These are phyloP conservation scores for Yarrowia sp. DNA, from an alignment of 805 yeast genomes.

Conservation along the genomic window DNA sequence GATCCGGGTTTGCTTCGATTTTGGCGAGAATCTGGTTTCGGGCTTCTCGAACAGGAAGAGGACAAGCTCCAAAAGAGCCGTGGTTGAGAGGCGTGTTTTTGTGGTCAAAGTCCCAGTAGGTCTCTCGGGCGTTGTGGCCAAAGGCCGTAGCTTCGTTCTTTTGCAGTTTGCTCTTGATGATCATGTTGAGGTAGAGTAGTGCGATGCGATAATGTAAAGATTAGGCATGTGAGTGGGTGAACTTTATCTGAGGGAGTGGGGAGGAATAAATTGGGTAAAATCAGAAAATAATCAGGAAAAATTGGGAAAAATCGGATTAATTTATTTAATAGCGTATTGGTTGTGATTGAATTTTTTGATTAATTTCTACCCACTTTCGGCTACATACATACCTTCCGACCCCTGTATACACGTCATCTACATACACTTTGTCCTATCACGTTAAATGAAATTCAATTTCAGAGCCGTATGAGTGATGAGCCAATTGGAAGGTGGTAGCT, in stretches of 20 bases:
- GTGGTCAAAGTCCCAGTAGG: conserved; percentile 48
- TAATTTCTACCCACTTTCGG: too few relatives aligned
- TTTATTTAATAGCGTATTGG: neutral
- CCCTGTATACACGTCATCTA: neutral
- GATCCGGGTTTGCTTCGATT: conserved; percentile 49
- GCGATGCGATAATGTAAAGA: conserved; percentile 18
- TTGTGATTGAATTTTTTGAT: neutral
- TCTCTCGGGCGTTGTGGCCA: conserved; percentile 20
- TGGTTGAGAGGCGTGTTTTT: conserved; percentile 54
- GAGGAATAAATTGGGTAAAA: neutral
- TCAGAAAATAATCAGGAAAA: neutral
- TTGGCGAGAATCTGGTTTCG: conserved; percentile 38
- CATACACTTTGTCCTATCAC: neutral
- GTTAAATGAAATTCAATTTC: neutral
- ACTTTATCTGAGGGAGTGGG: neutral
- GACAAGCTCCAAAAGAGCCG: conserved; percentile 62
- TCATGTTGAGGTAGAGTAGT: conserved; percentile 2
- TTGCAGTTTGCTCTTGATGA: conserved; percentile 8
- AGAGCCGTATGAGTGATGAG: too few relatives aligned
- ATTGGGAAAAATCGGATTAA: neutral
- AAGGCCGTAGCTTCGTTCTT: neutral
- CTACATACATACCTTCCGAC: too few relatives aligned
- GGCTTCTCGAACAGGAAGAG: conserved; percentile 47
- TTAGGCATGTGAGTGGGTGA: neutral
- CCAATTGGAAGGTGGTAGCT: too few relatives aligned